Evolutionary conservation across 306 rosid genomes (phyloP).

Genomic region (Mucuna pruriens): DNA sequence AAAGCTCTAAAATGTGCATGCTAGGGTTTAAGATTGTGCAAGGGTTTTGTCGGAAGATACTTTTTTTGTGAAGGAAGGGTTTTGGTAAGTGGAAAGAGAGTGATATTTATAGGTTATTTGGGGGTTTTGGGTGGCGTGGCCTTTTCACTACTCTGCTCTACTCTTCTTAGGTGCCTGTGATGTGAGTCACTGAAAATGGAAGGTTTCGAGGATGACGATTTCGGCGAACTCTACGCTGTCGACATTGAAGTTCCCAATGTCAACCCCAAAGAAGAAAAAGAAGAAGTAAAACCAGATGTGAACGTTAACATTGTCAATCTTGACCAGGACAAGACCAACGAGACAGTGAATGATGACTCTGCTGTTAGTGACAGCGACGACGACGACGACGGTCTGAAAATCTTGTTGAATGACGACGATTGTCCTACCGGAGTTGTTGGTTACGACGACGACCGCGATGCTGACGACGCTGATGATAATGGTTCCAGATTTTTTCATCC

Average conservation of each 20-base stretch:
- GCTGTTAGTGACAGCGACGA: slow-evolving; percentile 39
- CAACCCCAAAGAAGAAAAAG: not conserved
- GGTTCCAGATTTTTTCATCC: slow-evolving; percentile 36
- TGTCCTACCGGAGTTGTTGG: slow-evolving; percentile 17
- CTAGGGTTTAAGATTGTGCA: not conserved
- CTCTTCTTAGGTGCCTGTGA: not conserved
- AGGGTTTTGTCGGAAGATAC: not conserved
- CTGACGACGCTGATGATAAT: slow-evolving; percentile 15
- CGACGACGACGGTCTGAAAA: slow-evolving; percentile 57
- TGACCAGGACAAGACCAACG: slow-evolving; percentile 15
- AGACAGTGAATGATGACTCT: slow-evolving; percentile 21
- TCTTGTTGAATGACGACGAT: slow-evolving; percentile 68
- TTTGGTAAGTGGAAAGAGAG: not conserved
- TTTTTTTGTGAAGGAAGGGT: not conserved
- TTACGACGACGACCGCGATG: slow-evolving; percentile 6
- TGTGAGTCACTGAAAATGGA: slow-evolving; percentile 38
- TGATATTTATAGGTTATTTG: not conserved
- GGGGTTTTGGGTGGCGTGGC: not conserved
- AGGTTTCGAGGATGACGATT: slow-evolving; percentile 53
- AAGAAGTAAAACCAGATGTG: not conserved
- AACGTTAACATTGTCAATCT: not conserved
- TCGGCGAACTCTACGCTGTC: slow-evolving; percentile 61
- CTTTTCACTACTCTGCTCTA: not conserved
- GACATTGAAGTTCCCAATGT: slow-evolving; percentile 47
- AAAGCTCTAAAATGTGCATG: not conserved